Evolutionary conservation across 2,329 filamentous ascomycete species (phyloP), one percentile per base, ranked within the genome.

Genomic region (Magnaporthales sp.): DNA sequence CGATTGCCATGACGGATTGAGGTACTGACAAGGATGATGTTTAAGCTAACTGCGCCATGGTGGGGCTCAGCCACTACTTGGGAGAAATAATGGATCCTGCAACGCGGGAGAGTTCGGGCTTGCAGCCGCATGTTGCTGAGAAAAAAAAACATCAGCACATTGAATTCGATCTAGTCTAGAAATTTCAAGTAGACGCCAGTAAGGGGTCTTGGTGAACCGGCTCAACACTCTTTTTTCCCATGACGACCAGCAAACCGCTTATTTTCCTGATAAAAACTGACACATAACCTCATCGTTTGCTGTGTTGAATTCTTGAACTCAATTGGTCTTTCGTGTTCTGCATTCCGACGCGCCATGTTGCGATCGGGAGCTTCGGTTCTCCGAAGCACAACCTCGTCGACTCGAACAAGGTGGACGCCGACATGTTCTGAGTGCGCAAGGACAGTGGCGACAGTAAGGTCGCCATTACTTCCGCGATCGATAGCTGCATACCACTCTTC

Each of bases 291-390:
- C n/a, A 10, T n/a, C 5, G 13, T 3, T n/a, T 46, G 15, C 4
- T 46, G 19, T 46, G 15, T n/a, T 46, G 6, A 46, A n/a, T 46
- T 46, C n/a, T 46, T n/a, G 0, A 46, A 68, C 67, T 69, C 71
- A 75, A 77, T 78, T 77, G n/a, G 74, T 74, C 69, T 68, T 68
- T 70, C 71, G 64, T 46, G 38, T 10, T 19, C 38, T 46, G 11
- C 38, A 46, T n/a, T n/a, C 15, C 38, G 15, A 46, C 38, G 38
- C 73, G 70, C 68, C 69, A 87, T 87, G 84, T 84, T 86, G 75
- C 82, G 80, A 75, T 77, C 80, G 68, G 80, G 83, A 79, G 80
- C 83, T 75, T 80, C 80, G 72, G 76, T 78, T 78, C 80, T 86
- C 72, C 77, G 80, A 67, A 75, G 77, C 71, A 77, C 78, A 70